Evolutionary conservation across 1,139 yeast species (phyloP), one percentile per base, ranked within the genome.

Genomic region (Geotrichum histeridarum): DNA sequence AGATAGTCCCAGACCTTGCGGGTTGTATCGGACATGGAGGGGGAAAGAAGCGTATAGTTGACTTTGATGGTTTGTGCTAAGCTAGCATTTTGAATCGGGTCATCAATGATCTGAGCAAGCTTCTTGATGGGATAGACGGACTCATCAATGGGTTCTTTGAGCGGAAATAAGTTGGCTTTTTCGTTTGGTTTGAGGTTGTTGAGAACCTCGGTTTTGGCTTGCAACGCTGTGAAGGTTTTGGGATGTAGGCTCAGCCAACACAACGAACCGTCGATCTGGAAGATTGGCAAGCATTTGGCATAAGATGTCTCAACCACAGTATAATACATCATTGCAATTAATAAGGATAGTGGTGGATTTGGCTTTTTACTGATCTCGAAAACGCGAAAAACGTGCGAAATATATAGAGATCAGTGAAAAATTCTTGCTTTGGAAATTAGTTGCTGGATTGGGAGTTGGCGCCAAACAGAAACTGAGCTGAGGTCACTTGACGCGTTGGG

Each of bases 1-100:
- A 43, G 36, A n/a, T 43, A 43, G 37, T 43, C 47, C 47, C 47
- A 43, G 12, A 43, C 47, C 12, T 31, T 14, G 12, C 31, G n/a
- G n/a, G 47, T 43, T 3, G 31, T 43, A 8, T 43, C 47, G 9
- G 47, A 15, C 22, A 18, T n/a, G 37, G 8, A 30, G 37, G 47
- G 47, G 8, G 47, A 43, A n/a, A 43, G 18, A 9, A 11, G 9
- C 22, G 6, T 14, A n/a, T 43, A 43, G 37, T 43, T 37, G n/a
- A 43, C 37, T 11, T 4, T 5, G 3, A 43, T 30, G 4, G 36
- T 6, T 4, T 15, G 14, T 6, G 22, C 47, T 8, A 43, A 30
- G 11, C 11, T 8, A 8, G 4, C 8, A 4, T 36, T 12, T 8
- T 6, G 37, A 3, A 17, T 4, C 22, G 47, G 47, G 27, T 43